Percentiles rank a stretch among this genome's conserved stretches.
Evolutionary conservation across 2,329 filamentous ascomycete species (phyloP).

Genomic region (Fusarium luffae): DNA sequence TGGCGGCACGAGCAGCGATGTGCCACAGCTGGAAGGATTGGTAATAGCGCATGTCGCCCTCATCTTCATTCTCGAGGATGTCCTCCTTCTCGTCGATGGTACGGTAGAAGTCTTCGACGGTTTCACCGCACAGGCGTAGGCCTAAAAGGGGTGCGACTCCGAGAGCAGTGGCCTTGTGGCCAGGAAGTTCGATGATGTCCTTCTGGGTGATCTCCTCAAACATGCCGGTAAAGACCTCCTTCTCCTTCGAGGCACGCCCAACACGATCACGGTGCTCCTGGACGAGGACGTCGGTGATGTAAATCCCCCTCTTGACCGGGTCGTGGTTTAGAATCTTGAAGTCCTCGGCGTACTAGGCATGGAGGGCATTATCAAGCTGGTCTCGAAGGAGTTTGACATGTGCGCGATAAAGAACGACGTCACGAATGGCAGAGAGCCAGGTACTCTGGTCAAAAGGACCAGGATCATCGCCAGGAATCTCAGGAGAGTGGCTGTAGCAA

Average conservation of each 20-base stretch:
- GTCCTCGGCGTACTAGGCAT: conserved; percentile 39
- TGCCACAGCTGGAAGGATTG: conserved; percentile 36
- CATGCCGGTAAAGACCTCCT: conserved; percentile 17
- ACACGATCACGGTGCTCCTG: conserved; percentile 28
- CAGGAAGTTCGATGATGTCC: not conserved
- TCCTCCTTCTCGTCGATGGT: conserved; percentile 5
- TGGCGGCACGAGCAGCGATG: conserved; percentile 26
- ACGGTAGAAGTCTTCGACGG: conserved; percentile 18
- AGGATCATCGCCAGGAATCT: conserved; percentile 18
- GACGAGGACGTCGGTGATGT: conserved; percentile 25
- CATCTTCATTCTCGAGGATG: conserved; percentile 3
- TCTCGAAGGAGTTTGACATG: conserved; percentile 28
- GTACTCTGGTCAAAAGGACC: conserved; percentile 15
- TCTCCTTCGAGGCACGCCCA: conserved; percentile 22
- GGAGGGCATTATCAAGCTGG: conserved; percentile 29
- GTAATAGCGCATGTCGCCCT: not conserved
- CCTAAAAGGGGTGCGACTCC: conserved; percentile 1
- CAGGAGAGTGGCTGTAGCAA: conserved; percentile 18
- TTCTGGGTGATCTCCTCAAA: conserved; percentile 19
- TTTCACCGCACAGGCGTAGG: conserved; percentile 29
- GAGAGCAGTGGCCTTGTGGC: conserved; percentile 14
- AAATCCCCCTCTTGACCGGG: not conserved
- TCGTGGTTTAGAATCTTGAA: conserved; percentile 10
- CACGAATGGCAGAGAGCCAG: conserved; percentile 22
- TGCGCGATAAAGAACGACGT: conserved; percentile 20